A percentile compares a stretch with the other conserved stretches of the same genome.
phyloP scores from a whole-genome alignment of 768 basidiomycete genomes.

The Phanerochaete sordida region DNA sequence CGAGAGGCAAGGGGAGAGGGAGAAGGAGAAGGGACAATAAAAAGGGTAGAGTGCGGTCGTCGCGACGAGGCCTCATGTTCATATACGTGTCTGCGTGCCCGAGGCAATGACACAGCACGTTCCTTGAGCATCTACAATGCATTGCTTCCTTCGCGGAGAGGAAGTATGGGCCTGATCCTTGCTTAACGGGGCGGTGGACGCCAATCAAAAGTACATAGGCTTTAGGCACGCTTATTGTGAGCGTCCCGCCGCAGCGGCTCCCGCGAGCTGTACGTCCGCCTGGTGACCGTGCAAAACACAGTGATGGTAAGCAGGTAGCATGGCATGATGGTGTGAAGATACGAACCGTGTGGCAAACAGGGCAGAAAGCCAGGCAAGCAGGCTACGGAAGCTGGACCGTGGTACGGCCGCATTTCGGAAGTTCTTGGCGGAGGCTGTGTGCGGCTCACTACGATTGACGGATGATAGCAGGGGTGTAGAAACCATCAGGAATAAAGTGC shows the following conservation, averaged over 20 bases:
- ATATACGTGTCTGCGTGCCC: no score
- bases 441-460: background rate
- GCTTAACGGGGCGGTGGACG: background rate
- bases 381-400: background rate
- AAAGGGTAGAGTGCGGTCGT: background rate
- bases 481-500: background rate
- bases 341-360: background rate
- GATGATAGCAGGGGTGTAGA: background rate
- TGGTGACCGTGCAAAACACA: background rate
- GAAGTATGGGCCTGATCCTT: background rate
- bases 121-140: background rate
- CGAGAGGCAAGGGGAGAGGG: background rate
- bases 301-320: background rate
- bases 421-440: background rate
- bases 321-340: background rate
- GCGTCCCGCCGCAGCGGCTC: background rate
- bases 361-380: background rate
- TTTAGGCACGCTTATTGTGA: background rate
- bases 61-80: background rate
- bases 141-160: background rate
- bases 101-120: background rate
- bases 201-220: background rate
- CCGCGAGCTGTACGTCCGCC: background rate
- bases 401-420: background rate
- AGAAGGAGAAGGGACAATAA: background rate